phyloP scores from a whole-genome alignment of 1,139 yeast species.

The Spathaspora sp. region DNA sequence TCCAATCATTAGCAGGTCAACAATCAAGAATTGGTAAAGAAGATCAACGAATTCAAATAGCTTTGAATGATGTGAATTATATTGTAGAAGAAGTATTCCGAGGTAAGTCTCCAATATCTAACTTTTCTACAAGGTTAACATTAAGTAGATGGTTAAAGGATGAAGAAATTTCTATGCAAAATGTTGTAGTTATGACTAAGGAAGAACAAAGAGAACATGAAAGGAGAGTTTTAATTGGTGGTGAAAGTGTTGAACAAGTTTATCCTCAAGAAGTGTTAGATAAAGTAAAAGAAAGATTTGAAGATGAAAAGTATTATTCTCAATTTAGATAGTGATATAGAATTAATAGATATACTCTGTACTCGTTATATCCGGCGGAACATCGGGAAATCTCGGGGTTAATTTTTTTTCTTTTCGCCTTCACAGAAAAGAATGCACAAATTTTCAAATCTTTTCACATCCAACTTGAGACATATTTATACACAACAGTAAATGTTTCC shows the following conservation, averaged over 20 bases:
- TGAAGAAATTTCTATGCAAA: constrained; percentile 57
- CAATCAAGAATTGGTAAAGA: constrained; percentile 69
- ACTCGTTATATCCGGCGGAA: neutral
- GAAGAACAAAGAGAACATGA: constrained; percentile 86
- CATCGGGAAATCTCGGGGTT: neutral
- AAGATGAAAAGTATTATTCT: constrained; percentile 72
- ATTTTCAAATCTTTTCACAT: neutral
- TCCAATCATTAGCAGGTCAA: constrained; percentile 85
- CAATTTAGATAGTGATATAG: constrained; percentile 35
- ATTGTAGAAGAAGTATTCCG: constrained; percentile 89
- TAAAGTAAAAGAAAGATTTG: constrained; percentile 60
- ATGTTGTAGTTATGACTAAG: constrained; percentile 82
- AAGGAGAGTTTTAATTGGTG: constrained; percentile 65
- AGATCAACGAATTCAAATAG: constrained; percentile 72
- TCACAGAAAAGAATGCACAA: neutral
- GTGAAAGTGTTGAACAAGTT: constrained; percentile 58
- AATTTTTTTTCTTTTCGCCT: neutral
- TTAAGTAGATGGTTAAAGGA: constrained; percentile 81
- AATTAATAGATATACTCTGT: neutral
- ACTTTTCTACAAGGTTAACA: constrained; percentile 74
- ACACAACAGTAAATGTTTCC: neutral
- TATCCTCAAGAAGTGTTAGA: constrained; percentile 62
- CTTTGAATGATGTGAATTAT: constrained; percentile 73
- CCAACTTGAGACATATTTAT: neutral
- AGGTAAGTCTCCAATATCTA: constrained; percentile 89